Conservation (phyloP, 2,329 filamentous ascomycete species). For the Clarireedia hainanense region DNA sequence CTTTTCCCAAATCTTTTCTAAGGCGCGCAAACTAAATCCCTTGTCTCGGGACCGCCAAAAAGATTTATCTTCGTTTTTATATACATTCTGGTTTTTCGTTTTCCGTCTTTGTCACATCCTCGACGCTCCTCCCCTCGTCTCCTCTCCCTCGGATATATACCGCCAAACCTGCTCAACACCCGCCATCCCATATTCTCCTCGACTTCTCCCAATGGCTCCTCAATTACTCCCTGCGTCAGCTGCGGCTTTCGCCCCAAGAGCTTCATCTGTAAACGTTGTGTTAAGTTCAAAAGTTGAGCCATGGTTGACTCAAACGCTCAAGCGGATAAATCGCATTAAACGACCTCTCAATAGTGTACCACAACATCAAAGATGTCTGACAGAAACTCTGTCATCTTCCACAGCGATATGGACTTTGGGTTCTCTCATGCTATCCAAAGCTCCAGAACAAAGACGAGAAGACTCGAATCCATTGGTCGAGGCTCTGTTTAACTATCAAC, state of each 20-base stretch:
- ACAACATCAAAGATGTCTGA: constrained; percentile 91
- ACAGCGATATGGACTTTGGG: constrained; percentile 93
- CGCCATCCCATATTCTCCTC: constrained; percentile 5
- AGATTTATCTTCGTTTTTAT: constrained; percentile 31
- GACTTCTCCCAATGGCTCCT: constrained; percentile 61
- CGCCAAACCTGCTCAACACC: constrained; percentile 12
- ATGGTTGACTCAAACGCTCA: constrained; percentile 93
- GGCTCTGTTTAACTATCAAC: constrained; percentile 84
- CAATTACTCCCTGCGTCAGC: constrained; percentile 92
- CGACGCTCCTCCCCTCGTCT: constrained; percentile 16
- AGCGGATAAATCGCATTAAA: constrained; percentile 95
- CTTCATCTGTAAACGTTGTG: constrained; percentile 88
- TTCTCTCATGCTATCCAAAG: constrained; percentile 87
- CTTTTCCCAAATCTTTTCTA: constrained; percentile 10
- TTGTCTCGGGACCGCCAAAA: constrained; percentile 40
- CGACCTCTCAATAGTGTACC: constrained; percentile 93
- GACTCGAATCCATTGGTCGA: constrained; percentile 79
- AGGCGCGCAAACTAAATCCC: constrained; percentile 52
- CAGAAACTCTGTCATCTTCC: constrained; percentile 81
- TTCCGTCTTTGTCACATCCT: constrained; percentile 7
- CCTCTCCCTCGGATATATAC: constrained; percentile 12
- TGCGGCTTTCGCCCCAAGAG: constrained; percentile 87
- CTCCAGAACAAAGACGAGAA: constrained; percentile 76
- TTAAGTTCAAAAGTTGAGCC: constrained; percentile 86
- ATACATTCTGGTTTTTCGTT: background rate